Percentiles rank a stretch among this genome's conserved stretches.
phyloP scores from a whole-genome alignment of 2,329 filamentous ascomycete species.

The Aspergillus sp. region DNA sequence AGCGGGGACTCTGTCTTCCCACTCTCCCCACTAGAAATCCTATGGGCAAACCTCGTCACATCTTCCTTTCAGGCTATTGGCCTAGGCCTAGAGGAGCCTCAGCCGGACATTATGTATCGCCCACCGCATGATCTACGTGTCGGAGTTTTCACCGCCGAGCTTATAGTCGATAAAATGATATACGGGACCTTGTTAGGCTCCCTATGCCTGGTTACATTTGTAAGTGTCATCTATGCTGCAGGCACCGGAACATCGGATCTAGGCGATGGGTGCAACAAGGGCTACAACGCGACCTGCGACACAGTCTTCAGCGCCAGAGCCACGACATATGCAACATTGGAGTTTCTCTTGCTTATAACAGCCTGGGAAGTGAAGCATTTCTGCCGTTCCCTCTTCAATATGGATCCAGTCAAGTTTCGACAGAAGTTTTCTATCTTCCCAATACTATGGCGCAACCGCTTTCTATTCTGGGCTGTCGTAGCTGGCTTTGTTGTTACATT shows the following conservation, averaged over 20 bases:
- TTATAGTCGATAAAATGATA: conserved; percentile 43
- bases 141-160: conserved; percentile 43
- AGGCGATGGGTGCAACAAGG: conserved; percentile 55
- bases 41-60: conserved; percentile 92
- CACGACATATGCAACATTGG: conserved; percentile 71
- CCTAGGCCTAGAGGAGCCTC: conserved; percentile 74
- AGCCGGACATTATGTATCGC: conserved; percentile 74
- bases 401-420: conserved; percentile 55
- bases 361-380: conserved; percentile 78
- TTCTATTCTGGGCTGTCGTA: conserved; percentile 67
- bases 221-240: conserved; percentile 39
- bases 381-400: conserved; percentile 69
- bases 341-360: conserved; percentile 72
- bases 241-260: conserved; percentile 48
- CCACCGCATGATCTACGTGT: conserved; percentile 65
- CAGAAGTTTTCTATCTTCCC: conserved; percentile 63
- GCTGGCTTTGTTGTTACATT: conserved; percentile 58
- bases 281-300: conserved; percentile 49
- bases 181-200: conserved; percentile 49
- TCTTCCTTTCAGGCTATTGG: conserved; percentile 84
- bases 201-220: conserved; percentile 42
- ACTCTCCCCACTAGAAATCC: conserved; percentile 77
- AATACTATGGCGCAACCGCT: conserved; percentile 69
- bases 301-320: conserved; percentile 67
- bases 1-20: conserved; percentile 76